Base-by-base conservation (phyloP, 768 basidiomycete genomes). In the Mycena leptocephala region DNA sequence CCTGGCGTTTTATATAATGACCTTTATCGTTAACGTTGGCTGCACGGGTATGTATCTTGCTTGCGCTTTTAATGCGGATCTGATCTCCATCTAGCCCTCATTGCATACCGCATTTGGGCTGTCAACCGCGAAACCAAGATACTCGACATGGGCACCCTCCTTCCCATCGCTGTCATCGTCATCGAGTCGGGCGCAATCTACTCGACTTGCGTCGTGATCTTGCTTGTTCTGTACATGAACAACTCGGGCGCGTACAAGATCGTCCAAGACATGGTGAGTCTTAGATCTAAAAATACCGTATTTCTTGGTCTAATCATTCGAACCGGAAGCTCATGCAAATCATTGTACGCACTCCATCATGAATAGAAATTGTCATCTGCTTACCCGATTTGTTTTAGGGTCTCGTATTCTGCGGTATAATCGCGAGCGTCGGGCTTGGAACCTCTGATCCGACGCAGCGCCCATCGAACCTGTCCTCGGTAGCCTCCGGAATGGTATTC, bases 341-440 rank as follows among this genome's bases (percentile, higher is more conserved):
- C 9, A 68, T 39, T 37, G 66, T 55, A 55, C 35, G 66, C 24
- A 13, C 18, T n/a, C n/a, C n/a, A n/a, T n/a, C n/a, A n/a, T n/a
- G n/a, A 24, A 33, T 10, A 37, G 6, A n/a, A n/a, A 26, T 24
- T 24, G 16, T 59, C 28, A 39, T 13, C 62, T 18, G 26, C 33
- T 69, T 14, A 64, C 26, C 41, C 20, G 26, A n/a, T 56, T 35
- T 41, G 13, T 43, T n/a, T 24, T 53, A 78, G 69, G 83, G 82
- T 24, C 76, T 83, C 65, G 81, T 82, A 4, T 85, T 85, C 70
- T 80, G 79, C 24, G 72, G 82, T 30, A 84, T 85, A 67, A 85
- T 83, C 70, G 81, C 82, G 24, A 82, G 82, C 35, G 72, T 84
- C 32, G 83, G 78, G 11, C 72, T 82, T 18, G 79, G 81, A 13